These are phyloP conservation scores for Nakazawaea wickerhamii DNA, from an alignment of 805 yeast species.

Conservation along the genomic window DNA sequence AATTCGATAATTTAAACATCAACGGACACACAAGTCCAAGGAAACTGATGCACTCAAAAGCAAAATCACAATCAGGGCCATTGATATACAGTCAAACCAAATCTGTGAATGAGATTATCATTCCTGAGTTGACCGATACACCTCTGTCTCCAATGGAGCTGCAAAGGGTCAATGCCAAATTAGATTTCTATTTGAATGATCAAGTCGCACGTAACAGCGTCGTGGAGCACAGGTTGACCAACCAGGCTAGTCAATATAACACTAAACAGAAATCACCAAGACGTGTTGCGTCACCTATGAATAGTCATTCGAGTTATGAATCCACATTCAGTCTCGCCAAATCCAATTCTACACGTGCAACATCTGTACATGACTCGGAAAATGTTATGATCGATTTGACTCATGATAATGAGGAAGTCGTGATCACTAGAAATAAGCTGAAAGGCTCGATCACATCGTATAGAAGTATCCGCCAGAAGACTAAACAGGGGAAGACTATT, in stretches of 20 bases:
- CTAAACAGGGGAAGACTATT: slow-evolving; percentile 1
- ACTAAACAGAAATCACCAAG: background rate
- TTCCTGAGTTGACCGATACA: slow-evolving; percentile 1
- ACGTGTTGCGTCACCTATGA: slow-evolving; percentile 5
- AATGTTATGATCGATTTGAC: slow-evolving; percentile 10
- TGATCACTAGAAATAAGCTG: slow-evolving; percentile 4
- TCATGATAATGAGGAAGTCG: slow-evolving; percentile 5
- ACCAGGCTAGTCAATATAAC: background rate
- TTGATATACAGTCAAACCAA: slow-evolving; percentile 7
- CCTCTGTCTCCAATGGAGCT: slow-evolving; percentile 3
- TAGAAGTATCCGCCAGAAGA: slow-evolving; percentile 5
- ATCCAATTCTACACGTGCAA: slow-evolving; percentile 1
- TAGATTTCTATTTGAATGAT: slow-evolving; percentile 9
- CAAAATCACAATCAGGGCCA: slow-evolving; percentile 4
- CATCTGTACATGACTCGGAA: slow-evolving; percentile 4
- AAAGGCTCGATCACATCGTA: slow-evolving; percentile 11
- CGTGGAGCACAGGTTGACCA: background rate
- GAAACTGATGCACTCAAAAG: slow-evolving; percentile 1
- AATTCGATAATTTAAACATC: slow-evolving; percentile 4
- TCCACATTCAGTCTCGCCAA: slow-evolving; percentile 9
- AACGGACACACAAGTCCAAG: background rate
- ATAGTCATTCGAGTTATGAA: slow-evolving; percentile 11
- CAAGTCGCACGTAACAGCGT: slow-evolving; percentile 6
- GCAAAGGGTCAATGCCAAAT: slow-evolving; percentile 4
- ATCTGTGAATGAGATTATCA: slow-evolving; percentile 9